Evolutionary conservation across 305 asterid genomes (phyloP), one percentile per base, ranked within the genome.

Genomic region (Plantago lanceolata): DNA sequence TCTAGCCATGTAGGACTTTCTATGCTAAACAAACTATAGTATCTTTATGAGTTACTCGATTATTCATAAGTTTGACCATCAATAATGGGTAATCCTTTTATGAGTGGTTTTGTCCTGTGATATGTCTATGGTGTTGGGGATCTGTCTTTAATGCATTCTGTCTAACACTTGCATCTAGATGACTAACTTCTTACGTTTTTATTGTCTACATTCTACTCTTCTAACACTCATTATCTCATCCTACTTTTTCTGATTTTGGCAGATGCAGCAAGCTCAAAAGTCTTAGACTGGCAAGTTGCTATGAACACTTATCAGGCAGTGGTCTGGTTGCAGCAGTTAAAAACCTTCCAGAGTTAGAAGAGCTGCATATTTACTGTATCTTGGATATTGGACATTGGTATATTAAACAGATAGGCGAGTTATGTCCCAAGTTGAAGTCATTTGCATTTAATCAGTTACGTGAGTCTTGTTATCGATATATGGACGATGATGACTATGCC

Each of bases 371-470:
- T 40, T 3, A 57, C 57, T 50, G 59, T 19, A 40, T 70, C 61
- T 13, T 40, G 1, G 0, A 12, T 0, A n/a, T 67, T 9, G 0
- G 2, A 0, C 18, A 67, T 3, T 12, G 16, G 19, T 51, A 60
- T 29, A 59, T 75, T 6, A 78, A 82, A 68, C 9, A 48, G 13
- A 63, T 76, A 20, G 84, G 85, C 54, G 65, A 3, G 19, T 71
- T 77, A 19, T 81, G 82, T 76, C 82, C 80, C 15, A 50, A 5
- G 66, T 48, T 82, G 71, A 79, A 73, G 29, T 78, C 89, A 43
- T 79, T 85, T 57, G 56, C 78, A 17, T 71, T 59, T 17, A 62
- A 72, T 52, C 43, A 9, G 1, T 5, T 33, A 5, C 11, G 6
- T 4, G 62, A 48, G 2, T 51, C 4, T 15, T 51, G 1, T 44